Evolutionary conservation across 768 basidiomycete genomes (phyloP), one percentile per base, ranked within the genome.

Genomic region (Macrolepiota fuliginosa): DNA sequence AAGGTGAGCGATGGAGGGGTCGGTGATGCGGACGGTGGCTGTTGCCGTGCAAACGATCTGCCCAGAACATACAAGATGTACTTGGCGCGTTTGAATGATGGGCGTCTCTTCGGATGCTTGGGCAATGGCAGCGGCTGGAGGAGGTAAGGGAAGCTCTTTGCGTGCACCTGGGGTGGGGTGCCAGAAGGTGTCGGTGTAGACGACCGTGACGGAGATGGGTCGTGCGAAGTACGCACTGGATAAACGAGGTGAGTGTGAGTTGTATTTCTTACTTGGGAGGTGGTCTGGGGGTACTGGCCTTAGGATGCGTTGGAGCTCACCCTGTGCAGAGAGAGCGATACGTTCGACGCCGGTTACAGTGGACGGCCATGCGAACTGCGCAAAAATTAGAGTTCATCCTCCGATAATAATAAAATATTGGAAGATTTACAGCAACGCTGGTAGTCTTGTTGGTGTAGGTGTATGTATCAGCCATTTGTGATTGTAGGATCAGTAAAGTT

Each of bases 131-230:
- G n/a, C n/a, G n/a, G n/a, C n/a, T 69, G 40, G 71, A 96, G 96
- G 27, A 91, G 95, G 45, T 95, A 71, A 74, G 96, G 96, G 79
- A 81, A 92, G 75, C 90, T 94, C 93, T 94, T 94, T 45, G 29
- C 7, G 12, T 32, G 11, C 10, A 12, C 39, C 39, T 4, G 39
- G 39, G 4, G 39, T 40, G 39, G 39, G 39, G 15, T 40, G 11
- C 39, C 39, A 40, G 39, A 15, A 40, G 15, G 39, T 40, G n/a
- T 40, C 13, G 15, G 39, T 40, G 11, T 40, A 40, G 39, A 40
- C 39, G 15, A 40, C 39, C 5, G 39, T 40, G 39, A 40, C n/a
- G 15, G 39, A 40, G 39, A 40, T 40, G 13, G 39, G 39, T 40
- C 39, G 39, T 17, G 39, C 39, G n/a, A 40, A 40, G n/a, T 40